These are phyloP conservation scores for Diaporthe australafricana DNA, from an alignment of 2,329 filamentous ascomycete species.

Conservation along the genomic window DNA sequence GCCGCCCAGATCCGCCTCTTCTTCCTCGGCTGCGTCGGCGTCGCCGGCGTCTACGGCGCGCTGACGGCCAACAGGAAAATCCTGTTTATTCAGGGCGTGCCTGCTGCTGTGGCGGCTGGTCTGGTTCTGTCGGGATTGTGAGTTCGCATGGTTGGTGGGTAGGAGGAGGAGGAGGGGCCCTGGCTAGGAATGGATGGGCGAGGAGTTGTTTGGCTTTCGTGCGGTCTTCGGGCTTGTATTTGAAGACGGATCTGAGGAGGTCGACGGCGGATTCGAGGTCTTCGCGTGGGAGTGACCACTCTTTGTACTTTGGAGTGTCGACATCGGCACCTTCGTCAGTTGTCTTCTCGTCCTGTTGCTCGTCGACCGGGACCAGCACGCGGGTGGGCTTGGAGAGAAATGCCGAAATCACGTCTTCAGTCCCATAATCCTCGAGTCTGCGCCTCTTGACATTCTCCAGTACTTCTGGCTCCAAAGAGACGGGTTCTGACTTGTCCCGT, in stretches of 20 bases:
- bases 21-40: constrained; percentile 57
- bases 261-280: not conserved
- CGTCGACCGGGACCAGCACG: not conserved
- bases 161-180: not conserved
- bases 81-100: constrained; percentile 56
- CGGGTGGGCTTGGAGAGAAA: not conserved
- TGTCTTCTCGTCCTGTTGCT: not conserved
- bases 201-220: not conserved
- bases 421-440: not conserved
- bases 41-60: constrained; percentile 59
- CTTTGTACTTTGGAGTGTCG: not conserved
- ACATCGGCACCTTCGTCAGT: not conserved
- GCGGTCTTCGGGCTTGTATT: not conserved
- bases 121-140: constrained; percentile 4
- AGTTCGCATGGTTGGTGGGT: not conserved
- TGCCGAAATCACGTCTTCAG: not conserved
- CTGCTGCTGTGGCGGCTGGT: constrained; percentile 43
- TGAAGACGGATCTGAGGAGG: not conserved
- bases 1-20: constrained; percentile 58
- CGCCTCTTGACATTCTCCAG: not conserved
- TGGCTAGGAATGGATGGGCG: not conserved
- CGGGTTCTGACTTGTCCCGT: not conserved
- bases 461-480: not conserved
- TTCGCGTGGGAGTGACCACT: not conserved
- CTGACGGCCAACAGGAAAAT: constrained; percentile 55